Evolutionary conservation across 2,329 filamentous ascomycete species (phyloP), one percentile per base, ranked within the genome.

Genomic region (Aaosphaeria arxii): DNA sequence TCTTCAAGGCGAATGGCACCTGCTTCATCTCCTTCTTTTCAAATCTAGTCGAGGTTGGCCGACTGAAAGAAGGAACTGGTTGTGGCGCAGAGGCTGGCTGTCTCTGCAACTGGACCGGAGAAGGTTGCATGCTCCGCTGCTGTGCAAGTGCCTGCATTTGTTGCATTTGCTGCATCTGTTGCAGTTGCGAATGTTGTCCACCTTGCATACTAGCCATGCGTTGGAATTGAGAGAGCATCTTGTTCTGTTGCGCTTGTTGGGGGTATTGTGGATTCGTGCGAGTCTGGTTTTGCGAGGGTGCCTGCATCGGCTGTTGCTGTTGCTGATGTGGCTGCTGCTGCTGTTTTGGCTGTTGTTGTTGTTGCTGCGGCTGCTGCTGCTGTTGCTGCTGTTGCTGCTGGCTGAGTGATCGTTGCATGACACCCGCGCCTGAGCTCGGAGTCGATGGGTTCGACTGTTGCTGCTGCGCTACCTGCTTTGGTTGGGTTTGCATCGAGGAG

Each of bases 1-100:
- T 74, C 17, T 85, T 77, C 42, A 88, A 74, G 30, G 77, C 62
- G 60, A 72, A 77, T 1, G 74, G 73, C 30, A 70, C 64, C 5
- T 67, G 61, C 44, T 67, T 71, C 13, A 64, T 56, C 35, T 75
- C 73, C 5, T 42, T 40, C 24, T 57, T 63, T 13, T 60, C 56
- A 43, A 59, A 56, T 43, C 52, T 54, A 11, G 45, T 38, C 11
- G 56, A 49, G 32, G 30, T 42, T 24, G 51, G 30, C 43, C 63
- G 66, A 4, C 35, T 45, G 9, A 36, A 9, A 11, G 33, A 46
- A 45, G 29, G 5, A 30, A 31, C 40, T 7, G 44, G 11, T 13
- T 45, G 40, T n/a, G 44, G 17, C 7, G 44, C 33, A n/a, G 38
- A 5, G 6, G 39, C 44, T 35, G 52, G 51, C 30, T 57, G 49